Evolutionary conservation across 306 rosid genomes (phyloP).

Genomic region (barrel medic (Medicago truncatula)): DNA sequence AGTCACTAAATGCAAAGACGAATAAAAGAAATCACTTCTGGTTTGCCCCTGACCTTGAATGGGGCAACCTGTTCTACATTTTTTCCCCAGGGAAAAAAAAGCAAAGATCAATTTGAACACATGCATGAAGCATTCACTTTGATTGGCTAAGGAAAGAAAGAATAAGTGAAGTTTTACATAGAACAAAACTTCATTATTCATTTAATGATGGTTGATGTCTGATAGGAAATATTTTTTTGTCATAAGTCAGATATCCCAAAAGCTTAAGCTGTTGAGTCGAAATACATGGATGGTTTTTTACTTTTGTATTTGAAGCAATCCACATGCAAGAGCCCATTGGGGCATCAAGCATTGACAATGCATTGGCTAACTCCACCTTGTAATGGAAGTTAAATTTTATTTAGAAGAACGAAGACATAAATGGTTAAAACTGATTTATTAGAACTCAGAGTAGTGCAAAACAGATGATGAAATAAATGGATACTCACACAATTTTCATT

Average conservation of each 20-base stretch:
- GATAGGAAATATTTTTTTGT: constrained; percentile 1
- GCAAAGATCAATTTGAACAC: constrained; percentile 32
- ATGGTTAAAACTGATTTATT: background rate
- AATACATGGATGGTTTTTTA: background rate
- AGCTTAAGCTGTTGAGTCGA: constrained; percentile 1
- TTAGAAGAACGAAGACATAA: background rate
- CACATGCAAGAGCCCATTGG: background rate
- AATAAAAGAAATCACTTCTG: background rate
- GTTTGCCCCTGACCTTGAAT: constrained; percentile 11
- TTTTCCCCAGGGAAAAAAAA: constrained; percentile 7
- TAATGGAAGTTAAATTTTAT: background rate
- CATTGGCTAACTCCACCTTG: background rate
- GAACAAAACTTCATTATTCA: constrained; percentile 16
- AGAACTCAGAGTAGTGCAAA: constrained; percentile 28
- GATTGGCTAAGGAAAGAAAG: constrained; percentile 25
- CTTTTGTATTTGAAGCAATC: background rate
- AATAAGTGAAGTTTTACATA: constrained; percentile 3
- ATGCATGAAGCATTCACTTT: constrained; percentile 14
- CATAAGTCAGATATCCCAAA: background rate
- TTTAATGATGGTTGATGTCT: constrained; percentile 1
- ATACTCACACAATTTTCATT: constrained; percentile 93
- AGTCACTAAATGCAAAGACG: constrained; percentile 30
- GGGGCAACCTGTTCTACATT: constrained; percentile 15
- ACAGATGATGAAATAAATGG: constrained; percentile 39
- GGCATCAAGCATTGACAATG: constrained; percentile 5